Evolutionary conservation across 495 filamentous ascomycete genomes (phyloP).

Genomic region (Aspergillus hancockii): DNA sequence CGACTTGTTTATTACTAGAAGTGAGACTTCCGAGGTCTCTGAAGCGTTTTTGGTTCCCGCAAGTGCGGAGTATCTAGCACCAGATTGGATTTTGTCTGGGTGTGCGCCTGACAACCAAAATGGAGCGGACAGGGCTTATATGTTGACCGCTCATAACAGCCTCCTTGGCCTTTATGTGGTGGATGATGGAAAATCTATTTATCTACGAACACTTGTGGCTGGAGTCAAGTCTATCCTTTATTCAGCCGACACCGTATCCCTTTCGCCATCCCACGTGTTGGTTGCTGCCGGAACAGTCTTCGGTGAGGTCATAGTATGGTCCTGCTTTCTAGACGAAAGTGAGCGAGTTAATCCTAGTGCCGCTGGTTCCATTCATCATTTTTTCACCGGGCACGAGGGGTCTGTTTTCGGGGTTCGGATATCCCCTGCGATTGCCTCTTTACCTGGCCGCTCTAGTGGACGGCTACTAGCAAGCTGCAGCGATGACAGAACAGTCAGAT

Average conservation of each 20-base stretch:
- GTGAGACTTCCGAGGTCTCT: conserved; percentile 17
- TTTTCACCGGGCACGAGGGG: conserved; percentile 87
- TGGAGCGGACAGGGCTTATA: conserved; percentile 26
- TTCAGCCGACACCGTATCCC: conserved; percentile 69
- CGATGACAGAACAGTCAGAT: conserved; percentile 85
- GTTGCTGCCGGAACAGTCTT: conserved; percentile 89
- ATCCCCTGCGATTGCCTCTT: conserved; percentile 55
- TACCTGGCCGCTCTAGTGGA: conserved; percentile 33
- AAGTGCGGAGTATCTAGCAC: conserved; percentile 44
- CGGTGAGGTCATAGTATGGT: conserved; percentile 92
- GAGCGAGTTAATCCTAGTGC: conserved; percentile 15
- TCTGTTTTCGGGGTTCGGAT: conserved; percentile 88
- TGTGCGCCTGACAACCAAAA: conserved; percentile 33
- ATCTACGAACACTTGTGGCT: conserved; percentile 50
- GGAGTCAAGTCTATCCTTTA: conserved; percentile 87
- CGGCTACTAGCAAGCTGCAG: conserved; percentile 86
- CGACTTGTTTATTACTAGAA: conserved; percentile 30
- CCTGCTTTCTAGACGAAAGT: conserved; percentile 46
- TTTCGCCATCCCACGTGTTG: conserved; percentile 59
- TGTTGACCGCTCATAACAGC: conserved; percentile 87
- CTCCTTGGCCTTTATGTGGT: conserved; percentile 48
- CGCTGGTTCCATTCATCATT: conserved; percentile 56
- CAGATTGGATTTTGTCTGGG: conserved; percentile 87
- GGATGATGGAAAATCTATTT: conserved; percentile 26
- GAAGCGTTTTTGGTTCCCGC: conserved; percentile 18